These are phyloP conservation scores for Leccinum sublutescens DNA, from an alignment of 768 basidiomycete genomes.

Conservation along the genomic window DNA sequence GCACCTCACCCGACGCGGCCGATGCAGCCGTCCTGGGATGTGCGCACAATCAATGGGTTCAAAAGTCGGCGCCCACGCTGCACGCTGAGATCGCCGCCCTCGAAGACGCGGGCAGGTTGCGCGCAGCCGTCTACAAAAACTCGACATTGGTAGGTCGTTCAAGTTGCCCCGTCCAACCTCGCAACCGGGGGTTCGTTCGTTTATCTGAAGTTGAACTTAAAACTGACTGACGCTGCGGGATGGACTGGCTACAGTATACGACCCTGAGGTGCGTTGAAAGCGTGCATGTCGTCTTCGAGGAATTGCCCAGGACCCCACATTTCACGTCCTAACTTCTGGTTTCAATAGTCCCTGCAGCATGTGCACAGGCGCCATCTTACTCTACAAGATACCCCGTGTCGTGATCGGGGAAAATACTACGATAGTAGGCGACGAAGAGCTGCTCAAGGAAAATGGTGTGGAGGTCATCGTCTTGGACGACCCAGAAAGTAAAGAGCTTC, in stretches of 20 bases:
- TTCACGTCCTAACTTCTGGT: background rate
- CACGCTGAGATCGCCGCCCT: constrained; percentile 51
- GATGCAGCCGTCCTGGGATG: constrained; percentile 36
- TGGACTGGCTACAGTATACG: constrained; percentile 30
- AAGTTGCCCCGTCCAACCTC: background rate
- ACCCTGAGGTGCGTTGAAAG: constrained; percentile 33
- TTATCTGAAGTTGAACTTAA: background rate
- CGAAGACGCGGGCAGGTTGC: constrained; percentile 52
- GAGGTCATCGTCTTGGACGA: constrained; percentile 51
- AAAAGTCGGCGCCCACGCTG: constrained; percentile 40
- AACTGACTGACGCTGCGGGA: background rate
- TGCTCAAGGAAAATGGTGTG: constrained; percentile 52
- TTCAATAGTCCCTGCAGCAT: constrained; percentile 54
- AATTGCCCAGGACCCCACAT: background rate
- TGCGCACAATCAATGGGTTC: constrained; percentile 45
- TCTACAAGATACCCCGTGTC: constrained; percentile 63
- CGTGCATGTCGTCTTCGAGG: background rate
- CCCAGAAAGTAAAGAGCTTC: constrained; percentile 50
- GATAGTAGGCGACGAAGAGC: constrained; percentile 53
- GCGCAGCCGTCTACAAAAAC: constrained; percentile 43
- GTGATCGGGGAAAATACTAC: constrained; percentile 64
- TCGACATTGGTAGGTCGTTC: constrained; percentile 45
- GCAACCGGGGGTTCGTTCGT: background rate
- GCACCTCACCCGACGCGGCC: background rate
- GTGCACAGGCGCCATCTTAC: constrained; percentile 62